phyloP scores from a whole-genome alignment of 768 basidiomycete genomes.

The Phaffia australis region DNA sequence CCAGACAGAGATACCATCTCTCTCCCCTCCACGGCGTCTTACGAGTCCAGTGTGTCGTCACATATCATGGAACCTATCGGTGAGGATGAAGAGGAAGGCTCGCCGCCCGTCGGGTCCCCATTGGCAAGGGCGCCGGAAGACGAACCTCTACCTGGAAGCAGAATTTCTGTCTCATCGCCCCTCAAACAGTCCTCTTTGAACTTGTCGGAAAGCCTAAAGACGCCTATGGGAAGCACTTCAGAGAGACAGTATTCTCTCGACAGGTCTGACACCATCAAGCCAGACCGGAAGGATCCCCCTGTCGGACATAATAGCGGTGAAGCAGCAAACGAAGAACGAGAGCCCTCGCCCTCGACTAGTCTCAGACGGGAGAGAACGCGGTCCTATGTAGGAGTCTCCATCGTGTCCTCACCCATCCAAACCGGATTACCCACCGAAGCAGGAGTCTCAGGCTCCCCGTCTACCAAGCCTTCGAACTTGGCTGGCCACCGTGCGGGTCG shows the following conservation, averaged over 20 bases:
- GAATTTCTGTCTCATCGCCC: neutral
- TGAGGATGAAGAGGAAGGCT: slow-evolving; percentile 18
- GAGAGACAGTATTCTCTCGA: no score
- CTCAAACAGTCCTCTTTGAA: neutral
- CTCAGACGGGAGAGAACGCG: neutral
- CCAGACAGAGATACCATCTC: slow-evolving; percentile 4
- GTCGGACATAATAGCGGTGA: no score
- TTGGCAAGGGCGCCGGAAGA: neutral
- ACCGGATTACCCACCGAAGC: no score
- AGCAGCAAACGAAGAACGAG: neutral
- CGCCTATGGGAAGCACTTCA: no score
- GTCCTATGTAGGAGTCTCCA: slow-evolving; percentile 23
- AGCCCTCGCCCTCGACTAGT: neutral
- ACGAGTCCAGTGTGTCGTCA: neutral
- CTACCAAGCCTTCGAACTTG: neutral
- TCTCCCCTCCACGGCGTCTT: neutral
- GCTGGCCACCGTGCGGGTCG: no score
- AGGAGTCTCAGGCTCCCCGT: neutral
- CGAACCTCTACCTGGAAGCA: neutral
- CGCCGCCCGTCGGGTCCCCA: neutral
- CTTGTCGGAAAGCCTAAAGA: neutral
- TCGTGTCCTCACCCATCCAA: slow-evolving; percentile 21
- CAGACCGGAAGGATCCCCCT: no score
- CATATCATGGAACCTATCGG: slow-evolving; percentile 17
- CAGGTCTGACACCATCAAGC: no score